Evolutionary conservation across 2,329 filamentous ascomycete genomes (phyloP).

Genomic region (Calycina herbarum): DNA sequence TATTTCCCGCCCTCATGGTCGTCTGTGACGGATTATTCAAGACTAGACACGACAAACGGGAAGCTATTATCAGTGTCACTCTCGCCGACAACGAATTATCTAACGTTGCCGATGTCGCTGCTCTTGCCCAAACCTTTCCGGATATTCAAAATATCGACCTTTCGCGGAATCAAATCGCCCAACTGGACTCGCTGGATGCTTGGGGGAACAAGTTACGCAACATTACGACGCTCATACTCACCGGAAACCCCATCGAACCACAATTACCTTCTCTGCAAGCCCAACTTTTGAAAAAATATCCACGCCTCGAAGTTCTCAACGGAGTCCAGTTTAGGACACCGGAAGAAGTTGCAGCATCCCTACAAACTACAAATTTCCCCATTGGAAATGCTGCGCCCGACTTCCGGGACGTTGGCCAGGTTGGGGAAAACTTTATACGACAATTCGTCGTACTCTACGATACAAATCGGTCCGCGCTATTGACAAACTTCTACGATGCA

Average conservation of each 20-base stretch:
- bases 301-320: slow-evolving; percentile 76
- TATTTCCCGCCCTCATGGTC: slow-evolving; percentile 89
- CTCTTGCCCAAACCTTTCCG: slow-evolving; percentile 76
- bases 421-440: slow-evolving; percentile 74
- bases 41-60: slow-evolving; percentile 67
- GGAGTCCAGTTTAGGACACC: slow-evolving; percentile 70
- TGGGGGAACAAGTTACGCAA: slow-evolving; percentile 80
- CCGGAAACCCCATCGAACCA: slow-evolving; percentile 71
- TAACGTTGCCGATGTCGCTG: slow-evolving; percentile 70
- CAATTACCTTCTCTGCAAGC: slow-evolving; percentile 63
- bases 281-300: slow-evolving; percentile 80
- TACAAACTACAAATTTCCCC: slow-evolving; percentile 50
- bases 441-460: slow-evolving; percentile 77
- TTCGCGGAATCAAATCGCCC: slow-evolving; percentile 76
- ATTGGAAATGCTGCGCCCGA: slow-evolving; percentile 64
- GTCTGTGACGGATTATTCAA: slow-evolving; percentile 80
- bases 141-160: slow-evolving; percentile 87
- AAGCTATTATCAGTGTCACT: slow-evolving; percentile 78
- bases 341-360: slow-evolving; percentile 62
- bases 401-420: slow-evolving; percentile 71
- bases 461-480: slow-evolving; percentile 63
- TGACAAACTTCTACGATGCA: slow-evolving; percentile 71
- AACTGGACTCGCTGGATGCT: slow-evolving; percentile 64
- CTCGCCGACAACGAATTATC: slow-evolving; percentile 78
- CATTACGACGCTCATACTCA: slow-evolving; percentile 78